Base-by-base conservation (phyloP, 2,329 filamentous ascomycete species). In the Calcarisporium arbuscula region DNA sequence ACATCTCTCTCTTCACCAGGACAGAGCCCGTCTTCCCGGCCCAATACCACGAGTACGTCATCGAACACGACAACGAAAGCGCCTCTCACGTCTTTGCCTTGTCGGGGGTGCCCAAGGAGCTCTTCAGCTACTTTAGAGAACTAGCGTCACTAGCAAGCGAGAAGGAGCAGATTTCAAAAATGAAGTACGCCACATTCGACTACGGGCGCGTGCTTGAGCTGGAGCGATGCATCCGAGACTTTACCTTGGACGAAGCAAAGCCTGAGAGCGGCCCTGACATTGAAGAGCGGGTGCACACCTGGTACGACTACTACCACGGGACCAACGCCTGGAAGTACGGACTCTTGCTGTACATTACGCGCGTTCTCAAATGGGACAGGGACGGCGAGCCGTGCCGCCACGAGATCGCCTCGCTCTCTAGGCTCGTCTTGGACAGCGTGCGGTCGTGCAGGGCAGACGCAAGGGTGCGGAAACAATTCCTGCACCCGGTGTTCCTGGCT, bases 131-230 rank as follows among this genome's bases (percentile, higher is more conserved):
- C 26, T 39, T 36, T 21, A 28, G 37, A 11, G 37, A 39, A 17
- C 21, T 39, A 21, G 19, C 29, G 10, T 18, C 28, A 23, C 15
- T 39, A n/a, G 33, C 37, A 9, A 32, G 19, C 28, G 37, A 39
- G 22, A 39, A 33, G 19, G 37, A 39, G 16, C 37, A 36, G 20
- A 29, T 39, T 16, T 39, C 37, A 4, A 20, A 23, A 8, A 28
- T 40, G 28, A 36, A 30, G 22, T 33, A 40, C 16, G 38, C 34
- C 2, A 40, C 19, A 17, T 36, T 40, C 38, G 38, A 40, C 19
- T 19, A 28, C 19, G 18, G 18, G 6, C 18, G 36, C 14, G 36
- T 38, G 8, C 15, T 17, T n/a, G 31, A 40, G 21, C 36, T 41
- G 5, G 36, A 35, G 26, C 35, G 34, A 30, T 30, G 18, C 9